Evolutionary conservation across 108 stramenopile species (phyloP).

Genomic region (Stephanodiscus triporus): DNA sequence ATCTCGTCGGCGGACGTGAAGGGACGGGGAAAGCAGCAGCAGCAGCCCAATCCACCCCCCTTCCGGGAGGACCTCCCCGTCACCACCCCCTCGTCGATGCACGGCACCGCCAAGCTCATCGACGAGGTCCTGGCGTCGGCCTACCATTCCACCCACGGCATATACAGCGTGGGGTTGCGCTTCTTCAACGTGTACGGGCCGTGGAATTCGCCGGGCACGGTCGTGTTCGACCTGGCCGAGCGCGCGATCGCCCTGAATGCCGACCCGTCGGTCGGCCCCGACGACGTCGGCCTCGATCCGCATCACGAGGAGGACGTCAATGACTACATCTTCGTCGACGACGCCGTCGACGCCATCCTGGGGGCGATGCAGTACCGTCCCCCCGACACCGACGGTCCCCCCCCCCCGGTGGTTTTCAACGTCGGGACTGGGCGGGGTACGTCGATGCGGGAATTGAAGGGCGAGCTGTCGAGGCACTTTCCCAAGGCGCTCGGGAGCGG

Average conservation of each 20-base stretch:
- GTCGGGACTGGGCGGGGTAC: constrained; percentile 71
- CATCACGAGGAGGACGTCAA: constrained; percentile 37
- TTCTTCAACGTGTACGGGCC: constrained; percentile 92
- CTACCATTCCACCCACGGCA: constrained; percentile 71
- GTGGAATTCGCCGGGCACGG: constrained; percentile 75
- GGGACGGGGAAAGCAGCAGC: no score
- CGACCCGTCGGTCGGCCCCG: no score
- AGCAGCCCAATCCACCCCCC: constrained; percentile 43
- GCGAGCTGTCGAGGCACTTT: constrained; percentile 54
- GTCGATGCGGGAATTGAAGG: constrained; percentile 50
- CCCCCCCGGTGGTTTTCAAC: constrained; percentile 74
- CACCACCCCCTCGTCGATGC: constrained; percentile 64
- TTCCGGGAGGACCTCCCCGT: constrained; percentile 70
- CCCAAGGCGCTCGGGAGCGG: constrained; percentile 15
- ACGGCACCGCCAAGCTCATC: constrained; percentile 76
- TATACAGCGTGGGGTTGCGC: constrained; percentile 78
- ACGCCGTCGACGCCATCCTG: constrained; percentile 86
- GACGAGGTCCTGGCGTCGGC: constrained; percentile 79
- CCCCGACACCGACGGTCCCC: constrained; percentile 3
- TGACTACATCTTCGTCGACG: constrained; percentile 89
- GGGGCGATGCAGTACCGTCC: constrained; percentile 78
- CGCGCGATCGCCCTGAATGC: constrained; percentile 47
- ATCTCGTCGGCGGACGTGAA: constrained; percentile 8
- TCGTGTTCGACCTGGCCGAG: constrained; percentile 81
- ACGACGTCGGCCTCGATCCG: no score